These are phyloP conservation scores for Beauveria bassiana DNA, from an alignment of 2,329 filamentous ascomycete genomes.

Conservation along the genomic window DNA sequence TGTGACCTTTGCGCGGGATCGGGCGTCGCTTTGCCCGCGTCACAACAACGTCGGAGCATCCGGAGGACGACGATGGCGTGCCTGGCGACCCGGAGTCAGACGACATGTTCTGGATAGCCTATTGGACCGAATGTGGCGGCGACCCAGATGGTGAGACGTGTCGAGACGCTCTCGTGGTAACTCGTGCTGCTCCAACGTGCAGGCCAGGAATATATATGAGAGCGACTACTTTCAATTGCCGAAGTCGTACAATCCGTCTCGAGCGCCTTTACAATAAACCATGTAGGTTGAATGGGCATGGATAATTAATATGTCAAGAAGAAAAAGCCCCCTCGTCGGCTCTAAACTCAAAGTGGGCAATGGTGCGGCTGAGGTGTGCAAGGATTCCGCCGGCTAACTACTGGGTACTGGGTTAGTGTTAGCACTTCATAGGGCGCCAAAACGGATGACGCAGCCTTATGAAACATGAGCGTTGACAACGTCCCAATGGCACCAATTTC, in stretches of 20 bases:
- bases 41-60: not conserved
- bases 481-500: not conserved
- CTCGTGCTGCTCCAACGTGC: not conserved
- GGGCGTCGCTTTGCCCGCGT: constrained; percentile 19
- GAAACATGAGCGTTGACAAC: not conserved
- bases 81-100: not conserved
- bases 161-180: not conserved
- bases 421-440: not conserved
- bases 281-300: not conserved
- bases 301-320: not conserved
- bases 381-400: not conserved
- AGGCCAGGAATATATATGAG: too few relatives aligned
- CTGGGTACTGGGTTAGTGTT: too few relatives aligned
- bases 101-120: not conserved
- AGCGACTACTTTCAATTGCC: not conserved
- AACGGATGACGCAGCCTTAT: constrained; percentile 10
- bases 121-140: too few relatives aligned
- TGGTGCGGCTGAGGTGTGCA: constrained; percentile 5
- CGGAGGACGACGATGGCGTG: constrained; percentile 1
- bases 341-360: not conserved
- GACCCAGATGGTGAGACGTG: not conserved
- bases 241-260: not conserved
- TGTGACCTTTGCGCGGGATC: constrained; percentile 28
- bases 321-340: not conserved
- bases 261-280: not conserved